Evolutionary conservation across 208 protist species (phyloP), one percentile per base, ranked within the genome.

Genomic region (Wallacemonas sp.): DNA sequence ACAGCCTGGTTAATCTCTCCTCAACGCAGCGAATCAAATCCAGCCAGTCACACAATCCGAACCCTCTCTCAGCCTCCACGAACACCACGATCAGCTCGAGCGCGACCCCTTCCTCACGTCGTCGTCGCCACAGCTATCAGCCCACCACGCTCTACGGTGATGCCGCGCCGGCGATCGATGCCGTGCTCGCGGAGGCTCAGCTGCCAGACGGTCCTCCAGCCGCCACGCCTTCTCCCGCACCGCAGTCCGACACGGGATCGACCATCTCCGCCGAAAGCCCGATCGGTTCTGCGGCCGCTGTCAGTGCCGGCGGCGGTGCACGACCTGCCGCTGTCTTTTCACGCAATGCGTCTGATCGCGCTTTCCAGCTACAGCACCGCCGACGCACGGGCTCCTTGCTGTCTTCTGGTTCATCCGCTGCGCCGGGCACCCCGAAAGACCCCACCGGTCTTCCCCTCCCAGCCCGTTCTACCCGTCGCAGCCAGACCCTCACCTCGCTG

Each of bases 141-240:
- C 54, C 54, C 15, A 42, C 54, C 34, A 26, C 54, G 9, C 54
- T 61, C 30, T 61, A 61, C 19, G 36, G 30, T 19, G 54, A 61
- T 5, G 12, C 51, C 12, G 34, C 14, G 24, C 28, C 51, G 30
- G 12, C 26, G 47, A 8, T 27, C 24, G 47, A 55, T 19, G 26
- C 24, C 26, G 47, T 11, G 11, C n/a, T 55, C 11, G 47, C 24
- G 47, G 26, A 8, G 19, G 33, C n/a, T 21, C 42, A 24, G 42
- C 21, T 58, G 5, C n/a, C n/a, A n/a, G n/a, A n/a, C n/a, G 36
- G 36, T 14, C 9, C 36, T 41, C 9, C 36, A 41, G 9, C 36
- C 36, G 36, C 6, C 9, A 6, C 51, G 24, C 14, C 51, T 33
- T 33, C 36, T 30, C 34, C n/a, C 31, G 21, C 34, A 22, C 15